Conservation (phyloP, 306 rosid species). For the Malus sylvestris region DNA sequence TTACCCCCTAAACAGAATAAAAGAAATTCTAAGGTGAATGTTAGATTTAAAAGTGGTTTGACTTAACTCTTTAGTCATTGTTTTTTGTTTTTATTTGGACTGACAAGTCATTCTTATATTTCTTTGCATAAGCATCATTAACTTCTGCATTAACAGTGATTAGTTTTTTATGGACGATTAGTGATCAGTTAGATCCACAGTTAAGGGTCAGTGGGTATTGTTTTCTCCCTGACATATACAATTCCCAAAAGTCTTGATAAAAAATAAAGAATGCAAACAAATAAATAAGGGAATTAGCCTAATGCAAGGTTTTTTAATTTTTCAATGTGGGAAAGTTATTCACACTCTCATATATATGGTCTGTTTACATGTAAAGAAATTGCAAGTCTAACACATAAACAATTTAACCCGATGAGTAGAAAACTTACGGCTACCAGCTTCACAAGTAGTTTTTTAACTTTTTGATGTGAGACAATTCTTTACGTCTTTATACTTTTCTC, state of each 20-base stretch:
- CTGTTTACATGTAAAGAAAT: no score
- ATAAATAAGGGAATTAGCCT: no score
- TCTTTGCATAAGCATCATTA: neutral
- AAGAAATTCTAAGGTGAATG: neutral
- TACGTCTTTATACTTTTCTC: neutral
- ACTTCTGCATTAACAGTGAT: neutral
- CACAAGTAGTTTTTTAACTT: no score
- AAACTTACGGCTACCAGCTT: rapidly evolving
- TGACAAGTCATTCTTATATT: neutral
- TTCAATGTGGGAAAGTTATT: no score
- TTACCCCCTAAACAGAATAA: neutral
- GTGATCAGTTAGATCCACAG: no score
- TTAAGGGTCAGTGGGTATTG: no score
- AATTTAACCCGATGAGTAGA: no score
- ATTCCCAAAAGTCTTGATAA: no score
- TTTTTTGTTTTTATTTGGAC: neutral
- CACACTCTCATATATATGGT: no score
- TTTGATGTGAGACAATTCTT: no score
- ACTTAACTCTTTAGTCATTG: neutral
- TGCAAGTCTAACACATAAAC: neutral
- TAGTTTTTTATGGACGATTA: neutral
- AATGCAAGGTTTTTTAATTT: neutral
- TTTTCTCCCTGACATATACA: no score
- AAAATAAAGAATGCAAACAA: no score
- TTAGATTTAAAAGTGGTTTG: neutral